Conservation (phyloP, 2,329 filamentous ascomycete genomes). For the Metarhizium brunneum region DNA sequence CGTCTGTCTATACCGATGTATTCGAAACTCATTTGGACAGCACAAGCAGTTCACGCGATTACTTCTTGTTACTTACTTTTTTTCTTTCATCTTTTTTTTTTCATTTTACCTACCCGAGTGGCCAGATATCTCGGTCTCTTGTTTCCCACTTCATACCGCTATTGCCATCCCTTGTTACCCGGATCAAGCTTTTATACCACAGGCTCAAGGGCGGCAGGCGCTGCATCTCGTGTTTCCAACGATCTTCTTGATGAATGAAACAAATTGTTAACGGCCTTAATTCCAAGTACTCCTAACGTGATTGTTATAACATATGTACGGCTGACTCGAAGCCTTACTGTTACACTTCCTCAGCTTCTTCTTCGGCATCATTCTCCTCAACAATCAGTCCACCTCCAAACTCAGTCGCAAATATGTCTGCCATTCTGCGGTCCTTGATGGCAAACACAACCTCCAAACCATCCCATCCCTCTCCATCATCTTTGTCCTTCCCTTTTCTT, state of each 20-base stretch:
- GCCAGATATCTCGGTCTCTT: not conserved
- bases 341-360: not conserved
- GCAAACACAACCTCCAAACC: constrained; percentile 6
- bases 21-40: no score
- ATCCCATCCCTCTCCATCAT: constrained; percentile 3
- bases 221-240: not conserved
- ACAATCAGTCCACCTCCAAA: constrained; percentile 3
- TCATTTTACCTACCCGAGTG: not conserved
- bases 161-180: not conserved
- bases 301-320: not conserved
- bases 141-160: not conserved
- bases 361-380: not conserved
- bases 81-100: no score
- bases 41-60: not conserved
- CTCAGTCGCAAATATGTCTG: constrained; percentile 2
- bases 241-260: not conserved
- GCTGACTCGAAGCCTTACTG: not conserved
- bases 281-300: not conserved
- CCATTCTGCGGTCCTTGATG: constrained; percentile 5
- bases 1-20: no score
- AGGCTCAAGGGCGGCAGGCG: not conserved
- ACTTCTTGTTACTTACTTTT: not conserved
- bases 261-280: not conserved
- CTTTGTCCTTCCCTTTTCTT: not conserved
- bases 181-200: not conserved